phyloP scores from a whole-genome alignment of 106 monocot species.

The Xerophyta viscosa region DNA sequence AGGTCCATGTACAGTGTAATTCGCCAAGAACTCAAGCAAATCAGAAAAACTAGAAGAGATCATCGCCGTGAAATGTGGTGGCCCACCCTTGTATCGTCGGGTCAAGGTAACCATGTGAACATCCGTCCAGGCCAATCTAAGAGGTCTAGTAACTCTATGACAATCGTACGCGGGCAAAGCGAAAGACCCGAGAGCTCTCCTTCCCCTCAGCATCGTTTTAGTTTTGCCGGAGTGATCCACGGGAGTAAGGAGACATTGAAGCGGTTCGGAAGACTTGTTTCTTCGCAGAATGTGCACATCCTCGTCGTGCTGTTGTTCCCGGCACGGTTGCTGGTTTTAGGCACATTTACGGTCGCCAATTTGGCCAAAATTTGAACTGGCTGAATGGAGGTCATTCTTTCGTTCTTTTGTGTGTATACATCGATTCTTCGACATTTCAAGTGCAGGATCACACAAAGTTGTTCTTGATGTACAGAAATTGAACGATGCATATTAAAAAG shows the following conservation, averaged over 20 bases:
- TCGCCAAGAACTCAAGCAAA: constrained; percentile 27
- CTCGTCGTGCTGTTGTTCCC: constrained; percentile 39
- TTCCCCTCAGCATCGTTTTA: constrained; percentile 7
- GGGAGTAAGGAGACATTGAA: constrained; percentile 46
- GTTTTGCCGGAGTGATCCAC: constrained; percentile 34
- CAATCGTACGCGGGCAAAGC: background rate
- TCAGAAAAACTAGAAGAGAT: constrained; percentile 31
- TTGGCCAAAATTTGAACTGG: too few relatives aligned
- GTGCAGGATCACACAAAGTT: too few relatives aligned
- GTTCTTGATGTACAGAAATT: too few relatives aligned
- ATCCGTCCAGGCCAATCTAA: background rate
- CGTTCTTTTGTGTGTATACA: too few relatives aligned
- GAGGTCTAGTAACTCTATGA: background rate
- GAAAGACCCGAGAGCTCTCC: background rate
- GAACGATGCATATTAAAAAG: too few relatives aligned
- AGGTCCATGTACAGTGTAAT: constrained; percentile 31
- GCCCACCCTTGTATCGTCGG: constrained; percentile 22
- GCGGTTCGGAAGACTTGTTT: constrained; percentile 22
- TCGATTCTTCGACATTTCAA: too few relatives aligned
- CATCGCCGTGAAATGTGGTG: constrained; percentile 20
- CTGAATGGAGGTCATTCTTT: too few relatives aligned
- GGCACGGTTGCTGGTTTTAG: constrained; percentile 31
- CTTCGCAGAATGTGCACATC: constrained; percentile 29
- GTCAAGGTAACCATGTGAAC: constrained; percentile 1
- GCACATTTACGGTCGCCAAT: constrained; percentile 28